A percentile compares a stretch with the other conserved stretches of the same genome.
These are phyloP conservation scores for Naganishia vishniacii DNA, from an alignment of 768 basidiomycete species.

Conservation along the genomic window DNA sequence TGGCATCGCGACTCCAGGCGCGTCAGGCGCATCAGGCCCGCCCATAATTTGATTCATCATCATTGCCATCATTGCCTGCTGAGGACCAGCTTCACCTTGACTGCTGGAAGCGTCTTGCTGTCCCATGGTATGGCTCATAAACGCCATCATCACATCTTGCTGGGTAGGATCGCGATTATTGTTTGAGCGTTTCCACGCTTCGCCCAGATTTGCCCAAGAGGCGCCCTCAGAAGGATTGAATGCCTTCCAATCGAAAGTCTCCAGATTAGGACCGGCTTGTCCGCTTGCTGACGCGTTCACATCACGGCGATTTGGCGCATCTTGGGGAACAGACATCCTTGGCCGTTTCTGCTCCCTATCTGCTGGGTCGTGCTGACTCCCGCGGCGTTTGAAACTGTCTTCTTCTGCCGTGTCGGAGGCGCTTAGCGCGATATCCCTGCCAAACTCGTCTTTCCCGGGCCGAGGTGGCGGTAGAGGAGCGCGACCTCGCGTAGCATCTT, in stretches of 20 bases:
- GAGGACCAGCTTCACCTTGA: background rate
- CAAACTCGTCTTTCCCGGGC: slow-evolving; percentile 10
- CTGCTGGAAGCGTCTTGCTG: background rate
- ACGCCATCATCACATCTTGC: slow-evolving; percentile 17
- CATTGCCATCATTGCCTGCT: slow-evolving; percentile 6
- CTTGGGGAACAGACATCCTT: background rate
- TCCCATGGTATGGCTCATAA: slow-evolving; percentile 10
- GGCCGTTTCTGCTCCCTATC: slow-evolving; percentile 7
- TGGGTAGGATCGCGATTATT: slow-evolving; percentile 1
- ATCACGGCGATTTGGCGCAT: background rate
- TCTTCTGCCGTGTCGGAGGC: background rate
- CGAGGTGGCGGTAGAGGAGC: slow-evolving; percentile 8
- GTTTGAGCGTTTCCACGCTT: slow-evolving; percentile 19
- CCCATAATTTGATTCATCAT: slow-evolving; percentile 10
- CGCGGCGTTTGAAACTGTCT: background rate
- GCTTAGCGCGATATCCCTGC: background rate
- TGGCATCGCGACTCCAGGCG: background rate
- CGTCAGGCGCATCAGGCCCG: background rate
- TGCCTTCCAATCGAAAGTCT: slow-evolving; percentile 12
- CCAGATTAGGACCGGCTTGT: background rate
- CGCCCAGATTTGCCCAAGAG: slow-evolving; percentile 17
- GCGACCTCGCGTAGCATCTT: background rate
- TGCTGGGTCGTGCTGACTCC: background rate
- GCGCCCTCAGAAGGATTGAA: background rate
- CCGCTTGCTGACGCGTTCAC: background rate